phyloP scores from a whole-genome alignment of 75 land plant species.

The Gnetum montanum region DNA sequence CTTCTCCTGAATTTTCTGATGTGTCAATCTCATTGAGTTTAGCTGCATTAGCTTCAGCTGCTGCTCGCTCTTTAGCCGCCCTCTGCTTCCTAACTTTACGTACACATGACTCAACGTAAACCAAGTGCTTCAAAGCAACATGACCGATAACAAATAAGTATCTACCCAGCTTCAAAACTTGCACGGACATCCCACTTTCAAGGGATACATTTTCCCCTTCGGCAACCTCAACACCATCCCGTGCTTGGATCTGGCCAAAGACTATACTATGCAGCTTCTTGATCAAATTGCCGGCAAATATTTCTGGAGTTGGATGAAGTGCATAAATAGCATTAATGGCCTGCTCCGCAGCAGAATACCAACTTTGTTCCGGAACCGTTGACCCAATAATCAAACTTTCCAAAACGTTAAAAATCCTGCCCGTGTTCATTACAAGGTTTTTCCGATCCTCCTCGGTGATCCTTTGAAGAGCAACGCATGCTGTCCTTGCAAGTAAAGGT shows the following conservation, averaged over 20 bases:
- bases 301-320: constrained; percentile 88
- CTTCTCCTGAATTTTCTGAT: constrained; percentile 19
- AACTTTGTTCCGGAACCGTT: constrained; percentile 70
- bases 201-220: constrained; percentile 2
- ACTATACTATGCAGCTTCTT: constrained; percentile 36
- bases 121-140: constrained; percentile 83
- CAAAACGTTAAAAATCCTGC: constrained; percentile 62
- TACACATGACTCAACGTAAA: constrained; percentile 80
- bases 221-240: background rate
- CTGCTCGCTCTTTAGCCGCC: constrained; percentile 42
- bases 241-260: constrained; percentile 20
- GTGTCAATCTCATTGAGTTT: constrained; percentile 2
- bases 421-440: constrained; percentile 29
- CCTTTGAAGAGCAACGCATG: constrained; percentile 86
- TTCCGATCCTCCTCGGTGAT: constrained; percentile 60
- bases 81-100: constrained; percentile 68
- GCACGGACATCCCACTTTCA: constrained; percentile 16
- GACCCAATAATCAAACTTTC: constrained; percentile 50
- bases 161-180: constrained; percentile 57
- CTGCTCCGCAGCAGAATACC: constrained; percentile 93
- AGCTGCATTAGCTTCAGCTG: constrained; percentile 16
- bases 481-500: constrained; percentile 88
- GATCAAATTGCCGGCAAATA: constrained; percentile 48
- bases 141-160: constrained; percentile 69
- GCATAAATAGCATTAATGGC: constrained; percentile 77